phyloP scores from a whole-genome alignment of 805 yeast genomes.

The Priceomyces melissophilus region DNA sequence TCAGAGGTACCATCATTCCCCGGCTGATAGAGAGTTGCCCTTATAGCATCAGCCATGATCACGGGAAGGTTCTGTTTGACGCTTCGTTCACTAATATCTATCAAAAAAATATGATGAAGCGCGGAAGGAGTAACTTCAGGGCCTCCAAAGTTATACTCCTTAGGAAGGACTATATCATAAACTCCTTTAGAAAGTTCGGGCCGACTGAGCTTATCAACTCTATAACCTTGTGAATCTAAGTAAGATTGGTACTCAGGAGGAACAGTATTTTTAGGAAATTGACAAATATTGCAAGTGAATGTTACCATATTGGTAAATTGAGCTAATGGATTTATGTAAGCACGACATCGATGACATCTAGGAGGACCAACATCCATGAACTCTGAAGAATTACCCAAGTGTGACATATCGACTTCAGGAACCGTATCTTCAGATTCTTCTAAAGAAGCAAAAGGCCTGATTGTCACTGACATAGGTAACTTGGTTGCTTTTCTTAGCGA shows the following conservation, averaged over 20 bases:
- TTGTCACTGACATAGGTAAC: constrained; percentile 76
- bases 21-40: constrained; percentile 48
- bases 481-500: constrained; percentile 63
- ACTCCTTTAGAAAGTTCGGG: constrained; percentile 83
- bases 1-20: constrained; percentile 7
- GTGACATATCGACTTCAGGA: constrained; percentile 63
- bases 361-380: constrained; percentile 56
- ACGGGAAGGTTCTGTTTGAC: constrained; percentile 57
- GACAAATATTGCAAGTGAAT: constrained; percentile 85
- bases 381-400: constrained; percentile 24
- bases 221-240: constrained; percentile 53
- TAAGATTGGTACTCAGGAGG: constrained; percentile 66
- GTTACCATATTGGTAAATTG: constrained; percentile 57
- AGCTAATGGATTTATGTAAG: constrained; percentile 85
- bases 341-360: constrained; percentile 87
- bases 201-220: constrained; percentile 59
- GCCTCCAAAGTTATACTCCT: constrained; percentile 58
- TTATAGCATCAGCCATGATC: constrained; percentile 66
- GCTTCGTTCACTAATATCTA: constrained; percentile 65
- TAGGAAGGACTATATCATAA: constrained; percentile 79
- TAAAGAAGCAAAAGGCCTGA: constrained; percentile 79
- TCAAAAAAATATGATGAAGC: constrained; percentile 65
- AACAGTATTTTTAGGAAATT: constrained; percentile 60
- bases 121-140: constrained; percentile 35
- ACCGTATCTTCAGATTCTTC: constrained; percentile 50